phyloP scores from a whole-genome alignment of 805 yeast genomes.

The Gaillardinia entomophila region DNA sequence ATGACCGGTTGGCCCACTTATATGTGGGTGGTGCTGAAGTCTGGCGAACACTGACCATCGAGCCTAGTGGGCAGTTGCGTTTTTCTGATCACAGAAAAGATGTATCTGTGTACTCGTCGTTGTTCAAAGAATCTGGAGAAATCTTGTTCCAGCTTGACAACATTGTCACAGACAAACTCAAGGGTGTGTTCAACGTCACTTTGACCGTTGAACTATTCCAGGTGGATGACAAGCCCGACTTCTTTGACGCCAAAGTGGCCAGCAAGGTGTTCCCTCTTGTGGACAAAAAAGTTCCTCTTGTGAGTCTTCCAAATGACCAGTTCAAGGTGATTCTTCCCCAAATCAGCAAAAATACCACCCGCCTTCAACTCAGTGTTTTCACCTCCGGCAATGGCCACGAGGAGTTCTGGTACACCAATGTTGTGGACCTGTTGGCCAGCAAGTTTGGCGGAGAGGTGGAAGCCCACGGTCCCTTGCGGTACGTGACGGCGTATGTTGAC shows the following conservation, averaged over 20 bases:
- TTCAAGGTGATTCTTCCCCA: conserved; percentile 36
- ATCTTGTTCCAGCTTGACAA: conserved; percentile 64
- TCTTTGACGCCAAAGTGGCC: conserved; percentile 29
- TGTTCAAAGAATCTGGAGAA: conserved; percentile 42
- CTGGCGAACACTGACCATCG: conserved; percentile 71
- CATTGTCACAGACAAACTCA: conserved; percentile 41
- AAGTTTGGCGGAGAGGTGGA: conserved; percentile 40
- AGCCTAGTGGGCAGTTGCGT: conserved; percentile 39
- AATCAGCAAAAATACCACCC: conserved; percentile 51
- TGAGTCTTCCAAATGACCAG: conserved; percentile 38
- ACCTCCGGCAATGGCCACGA: conserved; percentile 75
- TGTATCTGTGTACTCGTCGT: conserved; percentile 45
- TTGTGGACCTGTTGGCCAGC: conserved; percentile 41
- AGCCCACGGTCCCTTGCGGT: conserved; percentile 64
- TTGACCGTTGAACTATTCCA: conserved; percentile 48
- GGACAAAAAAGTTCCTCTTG: conserved; percentile 33
- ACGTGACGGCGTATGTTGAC: conserved; percentile 56
- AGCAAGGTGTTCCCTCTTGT: conserved; percentile 35
- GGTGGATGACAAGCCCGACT: conserved; percentile 8
- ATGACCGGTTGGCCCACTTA: conserved; percentile 60
- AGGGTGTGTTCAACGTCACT: conserved; percentile 55
- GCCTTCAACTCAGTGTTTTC: conserved; percentile 52
- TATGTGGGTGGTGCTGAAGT: conserved; percentile 58
- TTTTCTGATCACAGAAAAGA: conserved; percentile 56
- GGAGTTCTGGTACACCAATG: conserved; percentile 78